phyloP scores from a whole-genome alignment of 768 basidiomycete species.

The Boletus rubescentipes region DNA sequence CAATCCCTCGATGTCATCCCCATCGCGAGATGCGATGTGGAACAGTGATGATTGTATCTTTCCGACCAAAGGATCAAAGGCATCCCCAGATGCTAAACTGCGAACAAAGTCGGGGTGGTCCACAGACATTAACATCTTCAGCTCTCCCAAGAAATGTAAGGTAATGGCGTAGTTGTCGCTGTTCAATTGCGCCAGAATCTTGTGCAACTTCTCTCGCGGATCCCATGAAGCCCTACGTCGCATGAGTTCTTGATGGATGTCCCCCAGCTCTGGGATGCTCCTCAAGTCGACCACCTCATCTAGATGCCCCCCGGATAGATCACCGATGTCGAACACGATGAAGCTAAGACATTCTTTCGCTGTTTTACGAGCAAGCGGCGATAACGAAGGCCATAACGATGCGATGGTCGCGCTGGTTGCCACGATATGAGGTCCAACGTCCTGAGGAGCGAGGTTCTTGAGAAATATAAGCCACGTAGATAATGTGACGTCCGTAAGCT shows the following conservation, averaged over 20 bases:
- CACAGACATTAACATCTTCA: constrained; percentile 60
- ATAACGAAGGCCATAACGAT: constrained; percentile 70
- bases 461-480: constrained; percentile 80
- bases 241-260: constrained; percentile 42
- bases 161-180: constrained; percentile 83
- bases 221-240: constrained; percentile 49
- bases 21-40: constrained; percentile 71
- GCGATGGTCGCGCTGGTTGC: constrained; percentile 85
- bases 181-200: constrained; percentile 68
- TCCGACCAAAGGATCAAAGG: constrained; percentile 77
- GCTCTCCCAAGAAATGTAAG: constrained; percentile 69
- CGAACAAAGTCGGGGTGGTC: constrained; percentile 54
- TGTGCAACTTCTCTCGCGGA: constrained; percentile 53
- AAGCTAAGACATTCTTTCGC: constrained; percentile 65
- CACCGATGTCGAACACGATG: constrained; percentile 63
- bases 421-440: constrained; percentile 83
- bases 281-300: constrained; percentile 81
- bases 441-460: constrained; percentile 57
- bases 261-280: constrained; percentile 61
- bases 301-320: constrained; percentile 53
- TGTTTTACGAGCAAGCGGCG: constrained; percentile 45
- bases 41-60: constrained; percentile 67
- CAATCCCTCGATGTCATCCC: constrained; percentile 66
- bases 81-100: constrained; percentile 75
- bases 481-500: constrained; percentile 76